Evolutionary conservation across 495 filamentous ascomycete species (phyloP).

Genomic region (Tuber magnatum): DNA sequence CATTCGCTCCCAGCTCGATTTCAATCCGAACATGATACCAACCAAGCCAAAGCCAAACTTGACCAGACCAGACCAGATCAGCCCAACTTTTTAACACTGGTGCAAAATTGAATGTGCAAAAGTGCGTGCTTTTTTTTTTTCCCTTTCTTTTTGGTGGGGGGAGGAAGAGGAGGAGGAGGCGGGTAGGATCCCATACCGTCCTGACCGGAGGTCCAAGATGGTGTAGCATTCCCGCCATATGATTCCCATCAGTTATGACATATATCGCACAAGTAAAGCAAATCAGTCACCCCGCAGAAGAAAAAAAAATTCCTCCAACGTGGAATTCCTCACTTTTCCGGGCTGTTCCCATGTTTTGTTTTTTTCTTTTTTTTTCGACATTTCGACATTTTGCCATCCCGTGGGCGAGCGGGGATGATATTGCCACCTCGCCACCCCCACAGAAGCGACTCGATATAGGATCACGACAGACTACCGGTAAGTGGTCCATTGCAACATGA

Average conservation of each 20-base stretch:
- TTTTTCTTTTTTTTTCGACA: too few relatives aligned
- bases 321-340: too few relatives aligned
- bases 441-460: too few relatives aligned
- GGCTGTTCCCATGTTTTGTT: too few relatives aligned
- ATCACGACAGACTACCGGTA: too few relatives aligned
- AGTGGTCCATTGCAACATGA: too few relatives aligned
- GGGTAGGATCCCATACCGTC: not conserved
- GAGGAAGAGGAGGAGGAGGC: not conserved
- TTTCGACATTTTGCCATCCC: too few relatives aligned
- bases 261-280: not conserved
- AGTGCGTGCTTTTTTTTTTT: not conserved
- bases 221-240: not conserved
- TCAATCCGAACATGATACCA: not conserved
- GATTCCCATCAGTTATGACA: not conserved
- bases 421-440: too few relatives aligned
- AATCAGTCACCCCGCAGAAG: not conserved
- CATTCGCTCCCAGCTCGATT: slow-evolving; percentile 12
- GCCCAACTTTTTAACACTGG: not conserved
- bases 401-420: too few relatives aligned
- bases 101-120: not conserved
- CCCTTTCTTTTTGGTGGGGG: not conserved
- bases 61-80: not conserved
- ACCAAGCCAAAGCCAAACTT: not conserved
- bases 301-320: too few relatives aligned
- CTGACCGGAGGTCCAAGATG: not conserved